Base-by-base conservation (phyloP, 768 basidiomycete genomes). In the Suillus subaureus region DNA sequence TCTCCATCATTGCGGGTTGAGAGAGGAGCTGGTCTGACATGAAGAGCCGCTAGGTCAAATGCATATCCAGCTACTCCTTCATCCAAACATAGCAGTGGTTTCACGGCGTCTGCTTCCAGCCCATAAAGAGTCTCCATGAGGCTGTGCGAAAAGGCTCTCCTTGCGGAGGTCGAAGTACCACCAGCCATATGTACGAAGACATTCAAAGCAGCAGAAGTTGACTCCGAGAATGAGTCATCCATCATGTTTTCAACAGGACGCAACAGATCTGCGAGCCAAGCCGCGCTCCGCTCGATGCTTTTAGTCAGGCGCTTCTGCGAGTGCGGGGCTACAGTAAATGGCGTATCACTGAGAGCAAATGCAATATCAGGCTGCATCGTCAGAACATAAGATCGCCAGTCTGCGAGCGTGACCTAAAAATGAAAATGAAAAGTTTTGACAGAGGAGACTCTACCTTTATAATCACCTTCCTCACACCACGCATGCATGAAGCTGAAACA, bases 271-370 rank as follows among this genome's bases (percentile, higher is more conserved):
- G 81, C 75, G 0, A 94, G 75, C 93, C 93, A 95, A 0, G 82
- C 75, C 0, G 79, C 72, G 3, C 87, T 88, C 33, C 93, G 83
- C 52, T 93, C 89, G 61, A 93, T 83, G 70, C 89, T 89, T 72
- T 93, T 94, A 33, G 85, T 88, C 6, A 89, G 75, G 3, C 93
- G 86, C 68, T 91, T 94, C 71, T 95, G 93, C 4, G 92, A 93
- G 66, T 87, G 84, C 0, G 90, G 86, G 0, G 86, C 83, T 4
- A 79, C 67, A 0, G 89, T 89, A 72, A 85, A 87, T 0, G 92
- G 90, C 0, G 80, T 87, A 65, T 95, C 93, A 1, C 86, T 81
- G 18, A 94, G 80, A 0, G 92, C 87, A 60, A 92, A 80, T 15
- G 91, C 85, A 18, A 94, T 64, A 68, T 95, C 92, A 1, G 92